Base-by-base conservation (phyloP, 257 asterid species). In the Euphrasia confusa region DNA sequence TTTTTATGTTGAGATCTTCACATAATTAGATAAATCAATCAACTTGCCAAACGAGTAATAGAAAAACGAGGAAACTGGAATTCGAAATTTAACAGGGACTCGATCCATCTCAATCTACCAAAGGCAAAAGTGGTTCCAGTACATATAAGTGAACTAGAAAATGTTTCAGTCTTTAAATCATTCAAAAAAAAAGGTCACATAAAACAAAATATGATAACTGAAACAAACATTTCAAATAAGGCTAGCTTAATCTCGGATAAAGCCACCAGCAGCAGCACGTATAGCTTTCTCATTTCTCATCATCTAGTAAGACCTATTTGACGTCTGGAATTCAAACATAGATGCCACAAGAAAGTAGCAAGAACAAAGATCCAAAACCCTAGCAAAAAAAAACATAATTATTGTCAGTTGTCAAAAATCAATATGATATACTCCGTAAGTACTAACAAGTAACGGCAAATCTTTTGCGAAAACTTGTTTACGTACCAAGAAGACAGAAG, bases 361-460 rank as follows among this genome's bases (percentile, higher is more conserved):
- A 73, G 83, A 92, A 92, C 75, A 92, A 74, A 66, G 97, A 89
- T 66, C 99, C 99, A 49, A 92, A 92, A 54, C 99, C 99, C 97
- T 92, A 93, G 77, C 63, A 30, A 50, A 68, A 63, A 63, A 13
- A 45, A 65, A 37, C 42, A 37, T 37, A 8, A 15, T 5, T 47
- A 45, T 65, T 54, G 65, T 50, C n/a, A 37, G 69, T 42, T 49
- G 21, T 61, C 49, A 64, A 14, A 37, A 37, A 37, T 15, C 52
- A 30, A 10, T 54, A 9, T 52, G 56, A 27, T 35, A 21, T 1
- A 21, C n/a, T n/a, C n/a, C n/a, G n/a, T n/a, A n/a, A 0, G 24
- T 21, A 21, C 24, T 21, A 21, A 21, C 24, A 60, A 47, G 1
- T n/a, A 65, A 28, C 32, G 4, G 26, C 62, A 32, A 66, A 37